Conservation (phyloP, 306 rosid species). For the Echinosophora koreensis region DNA sequence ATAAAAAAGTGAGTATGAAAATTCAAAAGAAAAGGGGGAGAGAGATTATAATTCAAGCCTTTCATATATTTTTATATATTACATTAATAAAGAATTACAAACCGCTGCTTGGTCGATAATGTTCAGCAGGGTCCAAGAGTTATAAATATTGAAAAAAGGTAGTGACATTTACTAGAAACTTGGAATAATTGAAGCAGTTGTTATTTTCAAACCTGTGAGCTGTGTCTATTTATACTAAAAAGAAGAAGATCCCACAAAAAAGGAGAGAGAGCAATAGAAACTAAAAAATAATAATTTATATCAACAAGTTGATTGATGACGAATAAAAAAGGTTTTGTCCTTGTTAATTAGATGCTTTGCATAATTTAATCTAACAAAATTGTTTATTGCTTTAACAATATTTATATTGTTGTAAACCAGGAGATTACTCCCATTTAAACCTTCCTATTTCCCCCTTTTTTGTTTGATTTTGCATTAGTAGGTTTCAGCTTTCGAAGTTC, state of each 20-base stretch:
- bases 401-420: too few relatives aligned
- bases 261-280: slow-evolving; percentile 19
- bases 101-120: background rate
- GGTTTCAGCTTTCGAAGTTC: too few relatives aligned
- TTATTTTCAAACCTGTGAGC: slow-evolving; percentile 17
- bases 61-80: background rate
- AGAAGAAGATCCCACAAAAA: slow-evolving; percentile 2
- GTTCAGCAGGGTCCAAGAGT: background rate
- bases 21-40: background rate
- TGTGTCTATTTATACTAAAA: background rate
- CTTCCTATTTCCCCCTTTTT: too few relatives aligned
- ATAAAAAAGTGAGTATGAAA: slow-evolving; percentile 10
- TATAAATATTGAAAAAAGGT: background rate
- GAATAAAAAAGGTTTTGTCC: too few relatives aligned
- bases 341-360: too few relatives aligned
- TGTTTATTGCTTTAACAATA: too few relatives aligned
- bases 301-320: too few relatives aligned
- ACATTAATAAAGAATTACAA: background rate
- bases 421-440: too few relatives aligned
- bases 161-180: slow-evolving; percentile 2
- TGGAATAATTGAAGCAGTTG: background rate
- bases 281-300: background rate
- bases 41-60: background rate
- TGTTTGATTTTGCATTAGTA: too few relatives aligned
- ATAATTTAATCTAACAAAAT: too few relatives aligned